Conservation (phyloP, 345 rosid species). For the Murraya paniculata region DNA sequence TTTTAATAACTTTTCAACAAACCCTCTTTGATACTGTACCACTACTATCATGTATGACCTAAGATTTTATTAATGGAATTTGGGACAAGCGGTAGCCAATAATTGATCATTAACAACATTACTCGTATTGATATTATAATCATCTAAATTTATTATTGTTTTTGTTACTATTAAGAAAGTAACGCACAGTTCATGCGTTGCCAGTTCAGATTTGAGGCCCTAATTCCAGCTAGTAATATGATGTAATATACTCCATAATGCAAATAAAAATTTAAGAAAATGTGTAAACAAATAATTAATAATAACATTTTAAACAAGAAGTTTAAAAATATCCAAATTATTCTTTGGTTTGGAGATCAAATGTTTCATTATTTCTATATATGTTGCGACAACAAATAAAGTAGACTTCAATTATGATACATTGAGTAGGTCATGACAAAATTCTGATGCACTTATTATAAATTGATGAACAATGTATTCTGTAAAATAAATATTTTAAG, state of each 20-base stretch:
- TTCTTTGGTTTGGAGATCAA: too few species aligned
- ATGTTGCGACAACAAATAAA: too few species aligned
- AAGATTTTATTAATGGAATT: not conserved
- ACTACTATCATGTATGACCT: not conserved
- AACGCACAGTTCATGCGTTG: not conserved
- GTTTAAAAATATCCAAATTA: too few species aligned
- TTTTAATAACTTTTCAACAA: conserved; percentile 18
- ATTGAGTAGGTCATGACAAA: not conserved
- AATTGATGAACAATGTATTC: too few species aligned
- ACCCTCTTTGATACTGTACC: not conserved
- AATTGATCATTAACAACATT: not conserved
- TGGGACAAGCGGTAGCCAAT: not conserved
- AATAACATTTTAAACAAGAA: too few species aligned
- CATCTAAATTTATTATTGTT: not conserved
- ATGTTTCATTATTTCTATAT: too few species aligned
- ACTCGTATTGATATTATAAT: not conserved
- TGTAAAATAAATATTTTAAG: too few species aligned
- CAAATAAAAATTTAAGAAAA: not conserved
- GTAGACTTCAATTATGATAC: too few species aligned
- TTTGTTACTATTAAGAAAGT: not conserved
- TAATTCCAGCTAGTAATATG: not conserved
- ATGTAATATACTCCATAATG: not conserved
- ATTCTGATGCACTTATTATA: too few species aligned
- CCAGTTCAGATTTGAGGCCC: not conserved
- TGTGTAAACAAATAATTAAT: not conserved